Base-by-base conservation (phyloP, 2,329 filamentous ascomycete species). In the Helotiales sp. region DNA sequence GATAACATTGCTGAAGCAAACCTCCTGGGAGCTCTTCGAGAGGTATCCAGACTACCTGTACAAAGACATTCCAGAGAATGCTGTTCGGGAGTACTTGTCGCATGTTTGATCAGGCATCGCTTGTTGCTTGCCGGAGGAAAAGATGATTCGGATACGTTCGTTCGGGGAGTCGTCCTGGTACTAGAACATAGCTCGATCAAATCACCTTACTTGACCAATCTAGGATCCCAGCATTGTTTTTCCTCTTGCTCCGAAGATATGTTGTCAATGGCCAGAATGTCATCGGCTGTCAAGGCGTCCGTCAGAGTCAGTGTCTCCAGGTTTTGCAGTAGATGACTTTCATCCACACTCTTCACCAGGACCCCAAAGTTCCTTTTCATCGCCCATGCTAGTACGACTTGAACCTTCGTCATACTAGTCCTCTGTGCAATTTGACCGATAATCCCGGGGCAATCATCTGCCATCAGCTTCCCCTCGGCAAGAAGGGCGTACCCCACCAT, bases 201-300 rank as follows among this genome's bases (percentile, higher is more conserved):
- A 13, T 13, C 45, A 17, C 26, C 24, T 64, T 22, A 70, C 43
- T 61, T 57, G 17, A 72, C 66, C 45, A 67, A 30, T 24, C 69
- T 64, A 17, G 71, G 69, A 61, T 72, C 69, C 69, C 69, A 72
- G 34, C 71, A 72, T 17, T 32, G 43, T 59, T 72, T 72, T 45
- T 71, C 63, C 43, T 72, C 71, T 26, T 47, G 28, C 6, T 55
- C 30, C 24, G 34, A 22, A 3, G 68, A 71, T 13, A 69, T 58
- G 28, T 69, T 68, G 24, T 71, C 69, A 6, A 64, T 40, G 32
- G 47, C 63, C 13, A n/a, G 2, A 55, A 49, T 65, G 20, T 72
- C 70, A 13, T 65, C 61, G 8, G 34, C 5, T 10, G 69, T 70
- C 52, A 72, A 60, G 28, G 20, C 13, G 15, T 57, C 52, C 17